phyloP scores from a whole-genome alignment of 208 protist species.

The Angomonas ambiguus region DNA sequence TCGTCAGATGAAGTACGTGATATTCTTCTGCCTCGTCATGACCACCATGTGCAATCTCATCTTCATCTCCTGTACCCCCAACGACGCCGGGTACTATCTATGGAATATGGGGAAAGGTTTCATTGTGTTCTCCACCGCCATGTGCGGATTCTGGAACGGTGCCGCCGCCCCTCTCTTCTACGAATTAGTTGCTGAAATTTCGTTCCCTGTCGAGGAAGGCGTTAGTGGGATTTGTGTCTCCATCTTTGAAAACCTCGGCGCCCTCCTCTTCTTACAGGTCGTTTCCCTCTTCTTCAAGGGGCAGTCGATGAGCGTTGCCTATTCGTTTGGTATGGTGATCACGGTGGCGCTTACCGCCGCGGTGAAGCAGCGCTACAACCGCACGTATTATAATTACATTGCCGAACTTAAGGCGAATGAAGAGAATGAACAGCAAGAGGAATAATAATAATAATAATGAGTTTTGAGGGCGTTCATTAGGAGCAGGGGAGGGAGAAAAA shows the following conservation, averaged over 20 bases:
- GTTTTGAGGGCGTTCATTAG: neutral
- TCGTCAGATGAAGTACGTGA: constrained; percentile 88
- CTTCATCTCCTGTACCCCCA: constrained; percentile 74
- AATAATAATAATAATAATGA: constrained; percentile 4
- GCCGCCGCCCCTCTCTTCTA: constrained; percentile 84
- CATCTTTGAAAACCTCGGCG: constrained; percentile 79
- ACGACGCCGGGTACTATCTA: constrained; percentile 69
- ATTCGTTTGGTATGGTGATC: constrained; percentile 81
- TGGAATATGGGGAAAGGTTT: constrained; percentile 61
- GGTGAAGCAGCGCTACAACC: constrained; percentile 82
- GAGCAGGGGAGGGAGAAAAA: neutral
- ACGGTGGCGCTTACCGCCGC: constrained; percentile 54
- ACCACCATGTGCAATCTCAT: constrained; percentile 73
- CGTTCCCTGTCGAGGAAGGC: constrained; percentile 81
- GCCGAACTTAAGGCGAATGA: constrained; percentile 19
- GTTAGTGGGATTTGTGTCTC: constrained; percentile 79
- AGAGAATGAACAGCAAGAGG: constrained; percentile 3
- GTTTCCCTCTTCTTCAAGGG: constrained; percentile 62
- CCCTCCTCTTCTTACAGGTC: constrained; percentile 78
- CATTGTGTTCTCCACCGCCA: constrained; percentile 62
- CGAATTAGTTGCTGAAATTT: constrained; percentile 81
- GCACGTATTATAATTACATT: constrained; percentile 62
- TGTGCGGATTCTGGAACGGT: constrained; percentile 87
- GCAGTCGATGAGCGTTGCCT: constrained; percentile 79
- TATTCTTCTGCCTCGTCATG: constrained; percentile 81